Percentiles rank a stretch among this genome's conserved stretches.
phyloP scores from a whole-genome alignment of 108 stramenopile genomes.

The Skeletonema potamos region DNA sequence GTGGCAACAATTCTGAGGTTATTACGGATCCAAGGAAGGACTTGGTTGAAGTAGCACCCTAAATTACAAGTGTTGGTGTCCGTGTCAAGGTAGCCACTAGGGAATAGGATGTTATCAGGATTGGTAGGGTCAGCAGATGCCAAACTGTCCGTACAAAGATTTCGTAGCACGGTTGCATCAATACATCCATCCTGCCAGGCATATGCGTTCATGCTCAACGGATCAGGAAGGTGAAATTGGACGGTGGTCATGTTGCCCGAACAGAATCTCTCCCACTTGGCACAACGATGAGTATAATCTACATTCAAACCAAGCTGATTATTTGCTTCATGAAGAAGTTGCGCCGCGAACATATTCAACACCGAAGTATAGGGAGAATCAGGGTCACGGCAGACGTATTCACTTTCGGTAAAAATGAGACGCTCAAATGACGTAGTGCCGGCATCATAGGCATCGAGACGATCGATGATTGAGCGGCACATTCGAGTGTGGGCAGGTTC shows the following conservation, averaged over 20 bases:
- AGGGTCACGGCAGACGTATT: constrained; percentile 36
- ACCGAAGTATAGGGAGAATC: constrained; percentile 25
- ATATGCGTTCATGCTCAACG: constrained; percentile 14
- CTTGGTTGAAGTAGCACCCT: constrained; percentile 21
- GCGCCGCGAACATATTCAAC: constrained; percentile 38
- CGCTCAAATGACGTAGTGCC: constrained; percentile 19
- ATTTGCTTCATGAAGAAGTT: constrained; percentile 8
- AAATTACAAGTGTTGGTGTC: constrained; percentile 8
- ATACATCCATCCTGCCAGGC: constrained; percentile 21
- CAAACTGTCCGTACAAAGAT: constrained; percentile 11
- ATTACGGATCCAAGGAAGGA: constrained; percentile 26
- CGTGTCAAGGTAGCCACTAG: constrained; percentile 12
- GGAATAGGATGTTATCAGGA: constrained; percentile 24
- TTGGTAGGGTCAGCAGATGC: constrained; percentile 3
- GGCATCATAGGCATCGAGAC: constrained; percentile 21
- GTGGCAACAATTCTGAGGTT: constrained; percentile 24
- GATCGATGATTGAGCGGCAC: constrained; percentile 24
- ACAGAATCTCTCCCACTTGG: constrained; percentile 33
- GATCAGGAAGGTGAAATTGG: constrained; percentile 34
- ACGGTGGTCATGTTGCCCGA: constrained; percentile 33
- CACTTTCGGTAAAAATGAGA: constrained; percentile 20
- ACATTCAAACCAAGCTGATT: constrained; percentile 22
- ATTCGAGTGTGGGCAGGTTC: constrained; percentile 37
- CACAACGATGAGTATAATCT: constrained; percentile 33
- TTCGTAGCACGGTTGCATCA: constrained; percentile 17